Evolutionary conservation across 306 rosid species (phyloP).

Genomic region (Vicia villosa): DNA sequence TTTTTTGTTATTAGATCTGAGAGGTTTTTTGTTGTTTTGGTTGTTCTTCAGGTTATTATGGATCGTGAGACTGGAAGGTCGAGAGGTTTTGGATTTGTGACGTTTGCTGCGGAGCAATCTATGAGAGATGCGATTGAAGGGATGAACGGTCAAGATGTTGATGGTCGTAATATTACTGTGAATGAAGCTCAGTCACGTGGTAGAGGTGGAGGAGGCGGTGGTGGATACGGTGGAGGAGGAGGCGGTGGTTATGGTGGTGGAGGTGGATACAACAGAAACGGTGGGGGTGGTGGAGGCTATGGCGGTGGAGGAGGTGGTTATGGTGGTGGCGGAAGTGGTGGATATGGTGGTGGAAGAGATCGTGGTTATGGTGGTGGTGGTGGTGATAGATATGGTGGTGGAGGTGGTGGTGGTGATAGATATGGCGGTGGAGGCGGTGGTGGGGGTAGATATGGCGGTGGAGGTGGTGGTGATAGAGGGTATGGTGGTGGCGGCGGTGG

Average conservation of each 20-base stretch:
- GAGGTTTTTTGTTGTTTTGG: accelerated
- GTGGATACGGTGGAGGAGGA: no score
- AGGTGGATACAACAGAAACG: neutral
- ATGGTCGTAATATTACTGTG: conserved; percentile 88
- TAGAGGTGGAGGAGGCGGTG: conserved; percentile 41
- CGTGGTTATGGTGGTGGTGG: neutral
- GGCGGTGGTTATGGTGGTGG: conserved; percentile 39
- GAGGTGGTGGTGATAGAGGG: neutral
- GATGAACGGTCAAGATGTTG: conserved; percentile 82
- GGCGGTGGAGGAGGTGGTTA: neutral
- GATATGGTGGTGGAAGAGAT: neutral
- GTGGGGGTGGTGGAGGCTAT: no score
- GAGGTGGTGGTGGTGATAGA: neutral
- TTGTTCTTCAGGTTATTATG: conserved; percentile 63
- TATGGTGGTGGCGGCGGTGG: conserved; percentile 31
- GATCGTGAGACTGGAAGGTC: conserved; percentile 96
- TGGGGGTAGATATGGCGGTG: conserved; percentile 17
- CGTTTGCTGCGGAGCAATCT: conserved; percentile 62
- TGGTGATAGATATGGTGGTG: neutral
- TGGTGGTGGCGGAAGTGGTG: neutral
- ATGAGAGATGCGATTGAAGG: conserved; percentile 81
- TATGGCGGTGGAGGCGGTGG: neutral
- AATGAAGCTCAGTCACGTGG: conserved; percentile 92
- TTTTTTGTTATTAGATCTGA: conserved; percentile 22
- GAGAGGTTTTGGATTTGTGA: conserved; percentile 88